These are phyloP conservation scores for Penicillium lagena DNA, from an alignment of 495 filamentous ascomycete species.

Conservation along the genomic window DNA sequence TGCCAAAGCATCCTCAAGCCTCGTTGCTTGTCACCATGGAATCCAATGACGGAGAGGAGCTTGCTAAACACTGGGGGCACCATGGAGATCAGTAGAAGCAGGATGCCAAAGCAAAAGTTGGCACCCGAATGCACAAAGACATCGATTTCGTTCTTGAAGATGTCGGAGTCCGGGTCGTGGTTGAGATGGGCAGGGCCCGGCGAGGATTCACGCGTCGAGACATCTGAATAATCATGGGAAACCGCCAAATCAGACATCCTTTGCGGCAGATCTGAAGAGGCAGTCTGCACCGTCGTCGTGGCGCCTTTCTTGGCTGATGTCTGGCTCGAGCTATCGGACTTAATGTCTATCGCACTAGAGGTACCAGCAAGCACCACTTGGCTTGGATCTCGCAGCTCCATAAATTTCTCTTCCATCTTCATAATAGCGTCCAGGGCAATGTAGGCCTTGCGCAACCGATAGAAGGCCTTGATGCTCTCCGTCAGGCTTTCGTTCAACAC, in stretches of 20 bases:
- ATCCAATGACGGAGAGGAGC: slow-evolving; percentile 83
- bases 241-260: slow-evolving; percentile 29
- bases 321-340: slow-evolving; percentile 10
- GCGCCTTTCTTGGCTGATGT: slow-evolving; percentile 2
- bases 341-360: slow-evolving; percentile 11
- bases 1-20: slow-evolving; percentile 89
- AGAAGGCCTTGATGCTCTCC: slow-evolving; percentile 86
- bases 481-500: slow-evolving; percentile 91
- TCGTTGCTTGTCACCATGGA: slow-evolving; percentile 80
- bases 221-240: slow-evolving; percentile 6
- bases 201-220: slow-evolving; percentile 12
- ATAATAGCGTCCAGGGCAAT: slow-evolving; percentile 72
- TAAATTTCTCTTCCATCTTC: slow-evolving; percentile 54
- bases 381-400: slow-evolving; percentile 29
- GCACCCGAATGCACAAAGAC: slow-evolving; percentile 82
- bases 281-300: not conserved
- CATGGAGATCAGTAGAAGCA: slow-evolving; percentile 81
- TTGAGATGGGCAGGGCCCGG: slow-evolving; percentile 26
- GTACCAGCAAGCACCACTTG: slow-evolving; percentile 5
- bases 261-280: not conserved
- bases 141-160: slow-evolving; percentile 67
- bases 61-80: slow-evolving; percentile 83
- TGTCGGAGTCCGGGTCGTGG: slow-evolving; percentile 45
- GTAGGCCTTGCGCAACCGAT: slow-evolving; percentile 87
- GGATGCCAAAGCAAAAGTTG: slow-evolving; percentile 81